Evolutionary conservation across 306 rosid genomes (phyloP).

Genomic region (Prunus fruticosa): DNA sequence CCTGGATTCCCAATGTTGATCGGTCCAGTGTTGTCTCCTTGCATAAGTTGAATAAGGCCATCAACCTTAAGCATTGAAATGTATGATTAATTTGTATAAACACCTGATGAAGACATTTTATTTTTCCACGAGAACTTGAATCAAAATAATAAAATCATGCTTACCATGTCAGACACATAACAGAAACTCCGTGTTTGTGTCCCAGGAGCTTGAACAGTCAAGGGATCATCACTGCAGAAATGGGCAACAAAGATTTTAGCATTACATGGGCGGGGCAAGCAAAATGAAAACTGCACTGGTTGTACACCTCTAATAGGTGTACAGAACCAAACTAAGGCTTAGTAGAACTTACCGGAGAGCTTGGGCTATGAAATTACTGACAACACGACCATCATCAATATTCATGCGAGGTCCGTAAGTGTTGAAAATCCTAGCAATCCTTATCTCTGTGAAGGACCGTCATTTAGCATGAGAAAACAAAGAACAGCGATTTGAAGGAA

Average conservation of each 20-base stretch:
- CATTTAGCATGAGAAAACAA: background rate
- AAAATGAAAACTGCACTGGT: background rate
- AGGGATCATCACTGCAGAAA: constrained; percentile 54
- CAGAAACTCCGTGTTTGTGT: constrained; percentile 56
- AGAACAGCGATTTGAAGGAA: background rate
- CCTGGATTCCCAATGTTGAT: constrained; percentile 61
- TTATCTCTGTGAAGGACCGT: constrained; percentile 49
- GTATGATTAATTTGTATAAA: background rate
- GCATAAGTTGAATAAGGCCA: constrained; percentile 53
- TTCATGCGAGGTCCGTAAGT: constrained; percentile 99
- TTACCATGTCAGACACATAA: constrained; percentile 57
- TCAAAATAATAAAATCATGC: background rate
- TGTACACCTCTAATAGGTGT: background rate
- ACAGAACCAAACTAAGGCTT: background rate
- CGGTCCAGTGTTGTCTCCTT: constrained; percentile 53
- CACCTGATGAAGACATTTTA: background rate
- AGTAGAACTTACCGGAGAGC: constrained; percentile 64
- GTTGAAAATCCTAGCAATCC: constrained; percentile 92
- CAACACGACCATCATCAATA: constrained; percentile 97
- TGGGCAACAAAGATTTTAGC: constrained; percentile 1
- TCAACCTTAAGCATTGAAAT: constrained; percentile 33
- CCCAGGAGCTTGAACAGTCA: constrained; percentile 58
- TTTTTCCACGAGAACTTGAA: background rate
- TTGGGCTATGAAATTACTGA: constrained; percentile 97
- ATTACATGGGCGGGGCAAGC: background rate